Evolutionary conservation across 225 moss, liverwort and hornwort species (phyloP).

Genomic region (Physcomitrium patens): DNA sequence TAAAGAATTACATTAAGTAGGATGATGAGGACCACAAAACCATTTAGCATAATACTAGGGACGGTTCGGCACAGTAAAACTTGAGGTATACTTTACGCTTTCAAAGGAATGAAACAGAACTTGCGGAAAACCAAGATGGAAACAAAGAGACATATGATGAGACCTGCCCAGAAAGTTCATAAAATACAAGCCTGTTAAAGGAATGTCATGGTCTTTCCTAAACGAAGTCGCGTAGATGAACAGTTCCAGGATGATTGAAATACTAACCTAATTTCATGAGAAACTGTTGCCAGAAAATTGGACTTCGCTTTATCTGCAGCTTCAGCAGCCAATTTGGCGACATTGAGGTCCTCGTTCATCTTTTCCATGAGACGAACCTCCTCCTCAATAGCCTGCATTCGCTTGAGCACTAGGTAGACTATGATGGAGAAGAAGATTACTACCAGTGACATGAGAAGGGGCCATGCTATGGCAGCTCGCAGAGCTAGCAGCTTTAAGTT

Average conservation of each 20-base stretch:
- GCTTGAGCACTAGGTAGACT: slow-evolving; percentile 65
- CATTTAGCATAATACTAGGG: background rate
- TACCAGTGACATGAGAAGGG: slow-evolving; percentile 74
- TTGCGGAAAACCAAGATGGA: slow-evolving; percentile 2
- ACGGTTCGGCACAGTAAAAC: background rate
- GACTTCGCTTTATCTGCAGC: slow-evolving; percentile 91
- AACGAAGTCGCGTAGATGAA: no score
- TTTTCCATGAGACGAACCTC: slow-evolving; percentile 75
- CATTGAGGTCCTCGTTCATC: slow-evolving; percentile 74
- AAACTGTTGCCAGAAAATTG: slow-evolving; percentile 81
- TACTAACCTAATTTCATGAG: slow-evolving; percentile 83
- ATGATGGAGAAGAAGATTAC: slow-evolving; percentile 67
- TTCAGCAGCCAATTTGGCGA: slow-evolving; percentile 77
- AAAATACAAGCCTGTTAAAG: background rate
- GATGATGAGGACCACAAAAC: background rate
- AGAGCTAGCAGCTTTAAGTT: slow-evolving; percentile 56
- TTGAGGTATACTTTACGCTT: background rate
- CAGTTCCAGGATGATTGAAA: no score
- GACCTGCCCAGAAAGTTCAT: background rate
- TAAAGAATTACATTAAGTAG: slow-evolving; percentile 18
- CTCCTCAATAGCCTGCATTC: slow-evolving; percentile 72
- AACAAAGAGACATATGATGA: background rate
- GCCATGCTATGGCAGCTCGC: slow-evolving; percentile 76
- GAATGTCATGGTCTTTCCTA: background rate
- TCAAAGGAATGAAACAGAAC: background rate